Percentiles rank a stretch among this genome's conserved stretches.
phyloP scores from a whole-genome alignment of 805 yeast genomes.

The Schizosaccharomyces pombe region DNA sequence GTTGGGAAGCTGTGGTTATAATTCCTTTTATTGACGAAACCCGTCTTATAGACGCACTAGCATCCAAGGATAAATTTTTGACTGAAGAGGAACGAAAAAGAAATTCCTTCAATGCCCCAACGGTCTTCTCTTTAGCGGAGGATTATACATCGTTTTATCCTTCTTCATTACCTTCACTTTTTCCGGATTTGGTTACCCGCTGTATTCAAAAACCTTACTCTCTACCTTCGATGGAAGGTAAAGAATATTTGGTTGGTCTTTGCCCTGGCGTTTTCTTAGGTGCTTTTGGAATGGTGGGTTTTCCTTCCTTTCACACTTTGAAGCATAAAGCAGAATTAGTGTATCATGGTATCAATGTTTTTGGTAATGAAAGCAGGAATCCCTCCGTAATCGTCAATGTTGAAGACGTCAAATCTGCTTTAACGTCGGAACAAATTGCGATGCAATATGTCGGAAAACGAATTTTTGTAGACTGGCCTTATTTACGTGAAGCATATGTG shows the following conservation, averaged over 20 bases:
- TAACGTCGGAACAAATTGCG: conserved; percentile 38
- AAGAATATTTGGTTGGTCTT: conserved; percentile 19
- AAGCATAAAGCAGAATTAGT: conserved; percentile 34
- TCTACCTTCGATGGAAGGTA: conserved; percentile 23
- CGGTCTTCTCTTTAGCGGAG: conserved; percentile 51
- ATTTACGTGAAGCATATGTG: conserved; percentile 54
- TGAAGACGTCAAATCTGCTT: conserved; percentile 20
- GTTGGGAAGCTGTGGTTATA: conserved; percentile 94
- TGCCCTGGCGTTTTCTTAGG: conserved; percentile 48
- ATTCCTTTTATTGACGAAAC: conserved; percentile 75
- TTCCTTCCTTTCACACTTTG: conserved; percentile 59
- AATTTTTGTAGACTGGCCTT: conserved; percentile 79
- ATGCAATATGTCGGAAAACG: conserved; percentile 34
- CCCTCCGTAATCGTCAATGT: conserved; percentile 54
- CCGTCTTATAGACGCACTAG: conserved; percentile 48
- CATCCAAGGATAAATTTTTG: conserved; percentile 31
- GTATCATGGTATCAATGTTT: conserved; percentile 42
- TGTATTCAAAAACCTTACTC: conserved; percentile 41
- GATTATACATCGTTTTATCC: conserved; percentile 43
- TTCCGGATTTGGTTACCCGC: conserved; percentile 56
- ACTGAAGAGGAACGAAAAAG: conserved; percentile 48
- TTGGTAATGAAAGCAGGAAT: conserved; percentile 65
- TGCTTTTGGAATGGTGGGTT: conserved; percentile 56
- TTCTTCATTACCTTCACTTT: conserved; percentile 55
- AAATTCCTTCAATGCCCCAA: conserved; percentile 49